phyloP scores from a whole-genome alignment of 805 yeast species.

The Blastobotrys peoriensis region DNA sequence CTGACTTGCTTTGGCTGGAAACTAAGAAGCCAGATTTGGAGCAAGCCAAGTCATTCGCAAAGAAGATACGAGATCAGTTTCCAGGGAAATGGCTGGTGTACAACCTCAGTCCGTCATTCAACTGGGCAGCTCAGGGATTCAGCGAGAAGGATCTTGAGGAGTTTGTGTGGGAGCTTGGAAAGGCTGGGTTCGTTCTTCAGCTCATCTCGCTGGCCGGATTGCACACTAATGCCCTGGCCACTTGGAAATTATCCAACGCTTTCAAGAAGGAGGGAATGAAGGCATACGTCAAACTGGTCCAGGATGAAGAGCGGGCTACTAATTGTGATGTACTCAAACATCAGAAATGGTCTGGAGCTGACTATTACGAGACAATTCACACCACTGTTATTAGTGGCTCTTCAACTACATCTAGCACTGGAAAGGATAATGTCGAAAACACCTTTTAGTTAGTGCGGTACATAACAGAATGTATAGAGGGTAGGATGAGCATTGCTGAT shows the following conservation, averaged over 20 bases:
- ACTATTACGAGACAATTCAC: constrained; percentile 42
- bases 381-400: constrained; percentile 40
- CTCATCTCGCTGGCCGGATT: constrained; percentile 56
- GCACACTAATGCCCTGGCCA: constrained; percentile 47
- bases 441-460: constrained; percentile 1
- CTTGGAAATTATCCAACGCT: constrained; percentile 44
- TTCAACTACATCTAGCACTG: constrained; percentile 38
- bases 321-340: constrained; percentile 52
- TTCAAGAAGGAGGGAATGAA: constrained; percentile 52
- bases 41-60: constrained; percentile 45
- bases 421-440: constrained; percentile 40
- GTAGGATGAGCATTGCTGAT: background rate
- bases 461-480: background rate
- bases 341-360: constrained; percentile 61
- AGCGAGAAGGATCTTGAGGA: constrained; percentile 39
- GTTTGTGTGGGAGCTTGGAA: constrained; percentile 49
- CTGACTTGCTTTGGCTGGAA: constrained; percentile 58
- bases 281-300: constrained; percentile 51
- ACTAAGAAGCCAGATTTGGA: constrained; percentile 52
- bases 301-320: constrained; percentile 39
- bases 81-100: constrained; percentile 55
- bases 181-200: constrained; percentile 53
- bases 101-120: constrained; percentile 55
- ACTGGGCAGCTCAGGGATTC: constrained; percentile 56
- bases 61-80: constrained; percentile 38